Conservation (phyloP, 2,329 filamentous ascomycete species). For the Cryoendolithus antarcticus region DNA sequence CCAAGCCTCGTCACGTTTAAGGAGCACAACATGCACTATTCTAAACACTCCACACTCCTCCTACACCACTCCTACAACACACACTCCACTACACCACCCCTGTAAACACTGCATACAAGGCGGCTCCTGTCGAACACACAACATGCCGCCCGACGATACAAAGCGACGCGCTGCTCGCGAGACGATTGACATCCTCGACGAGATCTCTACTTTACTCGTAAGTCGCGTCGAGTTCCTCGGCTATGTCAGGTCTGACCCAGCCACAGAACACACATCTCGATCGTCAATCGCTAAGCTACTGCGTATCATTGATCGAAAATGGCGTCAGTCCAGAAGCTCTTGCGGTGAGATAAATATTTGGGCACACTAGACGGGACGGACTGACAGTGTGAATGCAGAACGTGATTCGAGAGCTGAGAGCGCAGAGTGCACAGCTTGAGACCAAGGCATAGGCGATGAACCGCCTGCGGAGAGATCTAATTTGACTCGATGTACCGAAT, state of each 20-base stretch:
- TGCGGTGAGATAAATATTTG: slow-evolving; percentile 51
- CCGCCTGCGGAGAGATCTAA: no score
- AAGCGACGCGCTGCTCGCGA: slow-evolving; percentile 65
- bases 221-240: slow-evolving; percentile 19
- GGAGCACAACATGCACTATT: no score
- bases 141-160: slow-evolving; percentile 41
- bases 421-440: slow-evolving; percentile 13
- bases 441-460: no score
- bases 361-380: background rate
- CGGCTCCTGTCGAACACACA: no score
- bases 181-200: slow-evolving; percentile 56
- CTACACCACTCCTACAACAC: no score
- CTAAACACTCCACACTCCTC: no score
- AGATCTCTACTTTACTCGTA: slow-evolving; percentile 83
- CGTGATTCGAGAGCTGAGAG: slow-evolving; percentile 34
- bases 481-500: no score
- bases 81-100: no score
- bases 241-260: background rate
- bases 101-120: no score
- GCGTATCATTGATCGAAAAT: slow-evolving; percentile 93
- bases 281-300: slow-evolving; percentile 80
- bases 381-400: slow-evolving; percentile 21
- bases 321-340: slow-evolving; percentile 92
- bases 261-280: slow-evolving; percentile 87
- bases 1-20: no score